These are phyloP conservation scores for Spiromyces aspiralis DNA, from an alignment of 371 early-diverging fungal genomes.

Conservation along the genomic window DNA sequence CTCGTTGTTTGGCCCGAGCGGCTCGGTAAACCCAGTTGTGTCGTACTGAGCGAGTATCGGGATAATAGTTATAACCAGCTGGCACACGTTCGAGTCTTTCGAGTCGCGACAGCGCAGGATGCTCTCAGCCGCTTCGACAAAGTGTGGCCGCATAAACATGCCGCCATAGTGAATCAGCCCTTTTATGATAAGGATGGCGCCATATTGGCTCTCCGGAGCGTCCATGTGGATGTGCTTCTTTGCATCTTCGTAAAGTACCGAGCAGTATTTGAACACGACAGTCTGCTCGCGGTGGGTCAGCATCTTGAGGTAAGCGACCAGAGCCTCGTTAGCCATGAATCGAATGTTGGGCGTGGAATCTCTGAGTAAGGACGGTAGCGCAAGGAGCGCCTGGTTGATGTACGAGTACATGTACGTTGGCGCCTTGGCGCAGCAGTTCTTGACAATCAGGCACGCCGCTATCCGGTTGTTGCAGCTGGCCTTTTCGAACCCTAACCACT, in stretches of 20 bases:
- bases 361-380: constrained; percentile 73
- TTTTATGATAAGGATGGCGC: constrained; percentile 62
- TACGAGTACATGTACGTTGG: constrained; percentile 75
- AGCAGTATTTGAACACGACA: constrained; percentile 51
- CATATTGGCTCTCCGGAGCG: constrained; percentile 75
- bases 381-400: constrained; percentile 68
- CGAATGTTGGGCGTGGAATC: constrained; percentile 50
- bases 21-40: constrained; percentile 41
- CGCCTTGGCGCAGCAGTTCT: constrained; percentile 64
- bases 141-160: constrained; percentile 74
- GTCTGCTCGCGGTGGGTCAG: constrained; percentile 66
- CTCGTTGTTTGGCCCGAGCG: constrained; percentile 9
- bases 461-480: constrained; percentile 59
- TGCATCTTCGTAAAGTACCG: constrained; percentile 70
- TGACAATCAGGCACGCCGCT: constrained; percentile 75
- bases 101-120: constrained; percentile 66
- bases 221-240: constrained; percentile 53
- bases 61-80: constrained; percentile 68
- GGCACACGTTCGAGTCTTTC: constrained; percentile 61
- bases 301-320: constrained; percentile 68
- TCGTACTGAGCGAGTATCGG: constrained; percentile 73
- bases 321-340: constrained; percentile 64
- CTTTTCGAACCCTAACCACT: constrained; percentile 31
- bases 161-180: constrained; percentile 70
- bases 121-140: constrained; percentile 56